Evolutionary conservation across 2,329 filamentous ascomycete genomes (phyloP).

Genomic region (Hypoxylon sp.): DNA sequence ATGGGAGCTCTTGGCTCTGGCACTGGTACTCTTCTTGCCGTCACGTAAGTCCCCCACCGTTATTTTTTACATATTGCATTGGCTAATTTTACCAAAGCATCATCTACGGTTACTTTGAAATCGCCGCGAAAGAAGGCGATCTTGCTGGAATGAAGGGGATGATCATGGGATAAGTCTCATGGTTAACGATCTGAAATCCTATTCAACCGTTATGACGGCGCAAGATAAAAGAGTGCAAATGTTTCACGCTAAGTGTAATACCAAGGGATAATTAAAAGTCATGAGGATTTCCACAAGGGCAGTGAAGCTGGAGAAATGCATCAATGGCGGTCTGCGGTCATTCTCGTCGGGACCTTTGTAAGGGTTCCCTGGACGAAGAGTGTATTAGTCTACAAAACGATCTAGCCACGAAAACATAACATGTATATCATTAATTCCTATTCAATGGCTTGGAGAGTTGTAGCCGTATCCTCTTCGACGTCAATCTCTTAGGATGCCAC

Average conservation of each 20-base stretch:
- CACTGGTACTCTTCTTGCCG: constrained; percentile 96
- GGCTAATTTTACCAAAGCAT: constrained; percentile 72
- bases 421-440: constrained; percentile 29
- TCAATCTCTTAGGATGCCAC: neutral
- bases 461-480: neutral
- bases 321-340: constrained; percentile 45
- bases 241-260: constrained; percentile 48
- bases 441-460: neutral
- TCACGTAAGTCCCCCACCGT: constrained; percentile 80
- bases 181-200: constrained; percentile 23
- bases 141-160: constrained; percentile 83
- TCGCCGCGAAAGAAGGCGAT: constrained; percentile 98
- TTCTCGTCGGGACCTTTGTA: constrained; percentile 33
- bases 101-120: constrained; percentile 99
- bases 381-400: constrained; percentile 41
- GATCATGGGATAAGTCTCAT: constrained; percentile 71
- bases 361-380: constrained; percentile 27
- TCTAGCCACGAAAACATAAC: constrained; percentile 34
- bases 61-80: constrained; percentile 35
- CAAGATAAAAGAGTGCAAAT: constrained; percentile 44
- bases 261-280: constrained; percentile 47
- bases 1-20: constrained; percentile 95
- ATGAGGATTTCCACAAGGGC: constrained; percentile 45
- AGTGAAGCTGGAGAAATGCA: constrained; percentile 48
- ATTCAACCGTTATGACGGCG: constrained; percentile 37